Evolutionary conservation across 1,284 basidiomycete species (phyloP).

Genomic region (Rhizoctonia solani): DNA sequence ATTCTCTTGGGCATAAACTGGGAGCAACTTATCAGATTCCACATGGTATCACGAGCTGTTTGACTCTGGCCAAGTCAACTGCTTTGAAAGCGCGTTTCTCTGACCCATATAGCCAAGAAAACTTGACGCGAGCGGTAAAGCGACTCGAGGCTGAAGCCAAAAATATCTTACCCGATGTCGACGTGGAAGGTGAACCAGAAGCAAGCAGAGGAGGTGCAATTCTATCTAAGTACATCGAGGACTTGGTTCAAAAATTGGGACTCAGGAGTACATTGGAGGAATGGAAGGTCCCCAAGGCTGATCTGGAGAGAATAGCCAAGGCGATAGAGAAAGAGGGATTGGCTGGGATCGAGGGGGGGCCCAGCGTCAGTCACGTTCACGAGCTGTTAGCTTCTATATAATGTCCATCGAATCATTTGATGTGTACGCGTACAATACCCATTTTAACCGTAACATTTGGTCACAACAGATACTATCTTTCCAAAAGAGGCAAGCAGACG

Average conservation of each 20-base stretch:
- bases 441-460: no score
- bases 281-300: slow-evolving; percentile 13
- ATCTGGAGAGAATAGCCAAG: slow-evolving; percentile 20
- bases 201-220: background rate
- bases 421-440: background rate
- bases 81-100: slow-evolving; percentile 1
- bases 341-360: slow-evolving; percentile 4
- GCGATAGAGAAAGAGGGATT: slow-evolving; percentile 12
- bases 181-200: background rate
- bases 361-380: slow-evolving; percentile 14
- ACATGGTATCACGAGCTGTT: slow-evolving; percentile 71
- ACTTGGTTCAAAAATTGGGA: slow-evolving; percentile 8
- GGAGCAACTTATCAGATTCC: slow-evolving; percentile 77
- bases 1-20: slow-evolving; percentile 73
- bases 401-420: background rate
- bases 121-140: slow-evolving; percentile 5
- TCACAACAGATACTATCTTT: no score
- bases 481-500: no score
- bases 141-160: background rate
- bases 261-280: background rate
- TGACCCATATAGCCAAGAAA: slow-evolving; percentile 14
- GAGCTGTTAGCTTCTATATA: slow-evolving; percentile 2
- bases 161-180: background rate
- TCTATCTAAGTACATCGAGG: background rate
- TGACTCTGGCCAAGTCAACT: slow-evolving; percentile 18